Base-by-base conservation (phyloP, 805 yeast species). In the Candida silvicultrix region DNA sequence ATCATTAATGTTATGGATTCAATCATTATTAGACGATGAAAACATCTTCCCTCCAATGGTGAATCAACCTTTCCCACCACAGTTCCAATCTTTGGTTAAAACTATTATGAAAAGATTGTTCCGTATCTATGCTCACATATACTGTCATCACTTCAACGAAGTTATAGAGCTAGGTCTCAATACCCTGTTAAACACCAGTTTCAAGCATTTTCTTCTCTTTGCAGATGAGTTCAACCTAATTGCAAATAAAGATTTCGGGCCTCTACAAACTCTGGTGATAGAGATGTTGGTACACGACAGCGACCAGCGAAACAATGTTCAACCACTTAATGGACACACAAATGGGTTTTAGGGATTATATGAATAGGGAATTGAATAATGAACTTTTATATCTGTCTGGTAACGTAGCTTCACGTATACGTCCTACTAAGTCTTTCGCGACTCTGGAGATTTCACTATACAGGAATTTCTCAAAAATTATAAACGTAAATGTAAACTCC, bases 141-240 rank as follows among this genome's bases (percentile, higher is more conserved):
- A 94, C 66, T 94, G 99, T 61, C 98, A 94, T 61, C 99, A 94
- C 64, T 92, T 94, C 65, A 96, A 89, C 62, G 97, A 92, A 65
- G 86, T 94, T 47, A 79, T 89, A 37, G 98, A 90, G 62, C 73
- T 94, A 55, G 96, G 96, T 2, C 70, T 92, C 56, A 97, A 90
- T 63, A 85, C 95, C 12, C 96, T 92, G 57, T 73, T 92, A 54
- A 94, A 94, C 62, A 92, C 99, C 6, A 85, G 96, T 58, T 79
- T 92, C 58, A 94, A 95, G 68, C 99, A 92, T 64, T 94, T 89
- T 60, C 89, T 89, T 23, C 71, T 92, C 51, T 92, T 94, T 63
- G 78, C 88, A 45, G 83, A 80, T 55, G 95, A 94, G 67, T 94
- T 92, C 62, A 75, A 79, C 41, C 73, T 94, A 59, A 77, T 94